Evolutionary conservation across 345 rosid genomes (phyloP).

Genomic region (Rhodamnia argentea): DNA sequence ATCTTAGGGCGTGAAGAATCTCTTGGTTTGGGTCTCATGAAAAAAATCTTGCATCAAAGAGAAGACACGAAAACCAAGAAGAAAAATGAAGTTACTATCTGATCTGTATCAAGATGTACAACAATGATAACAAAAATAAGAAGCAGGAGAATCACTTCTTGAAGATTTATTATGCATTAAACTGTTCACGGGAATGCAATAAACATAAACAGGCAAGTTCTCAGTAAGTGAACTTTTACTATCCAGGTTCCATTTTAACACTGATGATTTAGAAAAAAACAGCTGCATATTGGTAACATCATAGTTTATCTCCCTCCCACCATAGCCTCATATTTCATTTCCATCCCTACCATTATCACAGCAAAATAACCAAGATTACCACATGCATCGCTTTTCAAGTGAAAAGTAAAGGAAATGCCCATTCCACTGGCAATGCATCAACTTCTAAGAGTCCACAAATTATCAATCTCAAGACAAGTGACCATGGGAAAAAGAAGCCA

Average conservation of each 20-base stretch:
- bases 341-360: neutral
- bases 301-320: neutral
- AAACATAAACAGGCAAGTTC: neutral
- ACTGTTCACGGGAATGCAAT: neutral
- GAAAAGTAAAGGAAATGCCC: neutral
- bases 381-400: neutral
- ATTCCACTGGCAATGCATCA: neutral
- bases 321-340: neutral
- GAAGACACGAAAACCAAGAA: neutral
- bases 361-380: neutral
- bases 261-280: neutral
- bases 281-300: neutral
- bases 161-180: neutral
- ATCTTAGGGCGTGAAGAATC: conserved; percentile 60
- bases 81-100: neutral
- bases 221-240: neutral
- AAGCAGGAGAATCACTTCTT: neutral
- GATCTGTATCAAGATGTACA: neutral
- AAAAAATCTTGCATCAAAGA: conserved; percentile 42
- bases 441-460: neutral
- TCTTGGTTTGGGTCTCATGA: conserved; percentile 71
- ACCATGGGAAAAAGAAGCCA: neutral
- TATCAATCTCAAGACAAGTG: neutral
- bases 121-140: neutral
- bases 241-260: neutral